Conservation (phyloP, 1,284 basidiomycete species). For the Puccinia triticina region DNA sequence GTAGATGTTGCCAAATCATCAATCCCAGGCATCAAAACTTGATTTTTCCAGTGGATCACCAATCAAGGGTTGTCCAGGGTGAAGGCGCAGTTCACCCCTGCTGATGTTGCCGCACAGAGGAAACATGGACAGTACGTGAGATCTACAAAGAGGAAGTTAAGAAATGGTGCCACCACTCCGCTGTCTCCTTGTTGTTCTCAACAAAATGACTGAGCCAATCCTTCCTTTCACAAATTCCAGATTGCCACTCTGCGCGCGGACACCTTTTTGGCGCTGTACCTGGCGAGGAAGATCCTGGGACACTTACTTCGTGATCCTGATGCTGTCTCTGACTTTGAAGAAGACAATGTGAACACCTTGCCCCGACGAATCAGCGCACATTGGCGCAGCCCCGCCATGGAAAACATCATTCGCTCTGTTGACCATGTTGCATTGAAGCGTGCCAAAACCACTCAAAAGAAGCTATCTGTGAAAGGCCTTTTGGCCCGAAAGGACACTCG, state of each 20-base stretch:
- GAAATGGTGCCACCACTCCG: background rate
- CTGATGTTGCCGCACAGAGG: background rate
- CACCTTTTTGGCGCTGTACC: conserved; percentile 2
- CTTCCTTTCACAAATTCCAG: background rate
- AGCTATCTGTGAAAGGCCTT: background rate
- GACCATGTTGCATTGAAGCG: background rate
- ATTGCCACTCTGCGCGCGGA: conserved; percentile 13
- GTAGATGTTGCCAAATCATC: too few species aligned
- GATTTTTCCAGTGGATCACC: background rate
- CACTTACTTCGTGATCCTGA: conserved; percentile 15
- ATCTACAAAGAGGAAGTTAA: too few species aligned
- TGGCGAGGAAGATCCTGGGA: background rate
- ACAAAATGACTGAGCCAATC: background rate
- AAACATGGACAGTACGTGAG: background rate
- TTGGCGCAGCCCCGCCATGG: conserved; percentile 7
- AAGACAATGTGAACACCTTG: background rate
- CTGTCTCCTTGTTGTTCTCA: background rate
- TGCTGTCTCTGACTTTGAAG: conserved; percentile 11
- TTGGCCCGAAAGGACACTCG: background rate
- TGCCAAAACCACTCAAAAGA: background rate
- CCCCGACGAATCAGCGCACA: background rate
- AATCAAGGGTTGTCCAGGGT: background rate
- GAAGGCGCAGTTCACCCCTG: background rate
- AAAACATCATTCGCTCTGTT: background rate
- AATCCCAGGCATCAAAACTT: too few species aligned